A percentile compares a stretch with the other conserved stretches of the same genome.
Evolutionary conservation across 352 stramenopile genomes (phyloP).

Genomic region (Phytophthora pseudosyringae): DNA sequence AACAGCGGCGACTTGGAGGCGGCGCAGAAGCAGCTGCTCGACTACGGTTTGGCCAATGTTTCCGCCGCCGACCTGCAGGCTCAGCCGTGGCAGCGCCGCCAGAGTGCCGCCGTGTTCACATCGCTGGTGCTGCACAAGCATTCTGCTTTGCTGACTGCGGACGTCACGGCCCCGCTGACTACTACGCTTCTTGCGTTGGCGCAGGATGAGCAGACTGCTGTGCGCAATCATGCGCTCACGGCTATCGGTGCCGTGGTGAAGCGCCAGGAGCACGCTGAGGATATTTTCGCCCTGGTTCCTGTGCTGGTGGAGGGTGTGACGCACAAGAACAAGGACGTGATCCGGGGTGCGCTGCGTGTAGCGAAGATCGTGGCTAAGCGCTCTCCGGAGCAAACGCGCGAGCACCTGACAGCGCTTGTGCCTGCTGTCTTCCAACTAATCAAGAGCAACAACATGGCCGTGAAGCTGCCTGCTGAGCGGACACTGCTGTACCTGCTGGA

Average conservation of each 20-base stretch:
- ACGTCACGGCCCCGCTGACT: slow-evolving; percentile 34
- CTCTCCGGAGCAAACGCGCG: slow-evolving; percentile 59
- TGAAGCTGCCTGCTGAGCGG: slow-evolving; percentile 88
- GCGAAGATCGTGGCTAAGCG: slow-evolving; percentile 79
- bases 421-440: slow-evolving; percentile 83
- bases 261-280: slow-evolving; percentile 38
- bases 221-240: slow-evolving; percentile 61
- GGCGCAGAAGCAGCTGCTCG: slow-evolving; percentile 43
- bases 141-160: slow-evolving; percentile 39
- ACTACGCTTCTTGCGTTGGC: slow-evolving; percentile 51
- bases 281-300: slow-evolving; percentile 48
- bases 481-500: slow-evolving; percentile 89
- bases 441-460: slow-evolving; percentile 90
- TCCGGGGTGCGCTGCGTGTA: slow-evolving; percentile 72
- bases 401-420: slow-evolving; percentile 67
- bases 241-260: slow-evolving; percentile 70
- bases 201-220: slow-evolving; percentile 69
- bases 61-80: slow-evolving; percentile 43
- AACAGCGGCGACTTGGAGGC: slow-evolving; percentile 41
- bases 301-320: slow-evolving; percentile 68
- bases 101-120: slow-evolving; percentile 70
- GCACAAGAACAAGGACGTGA: slow-evolving; percentile 85
- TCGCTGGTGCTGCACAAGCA: slow-evolving; percentile 58
- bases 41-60: slow-evolving; percentile 56
- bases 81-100: slow-evolving; percentile 60